Evolutionary conservation across 768 basidiomycete species (phyloP).

Genomic region (Xerocomus spinulosus): DNA sequence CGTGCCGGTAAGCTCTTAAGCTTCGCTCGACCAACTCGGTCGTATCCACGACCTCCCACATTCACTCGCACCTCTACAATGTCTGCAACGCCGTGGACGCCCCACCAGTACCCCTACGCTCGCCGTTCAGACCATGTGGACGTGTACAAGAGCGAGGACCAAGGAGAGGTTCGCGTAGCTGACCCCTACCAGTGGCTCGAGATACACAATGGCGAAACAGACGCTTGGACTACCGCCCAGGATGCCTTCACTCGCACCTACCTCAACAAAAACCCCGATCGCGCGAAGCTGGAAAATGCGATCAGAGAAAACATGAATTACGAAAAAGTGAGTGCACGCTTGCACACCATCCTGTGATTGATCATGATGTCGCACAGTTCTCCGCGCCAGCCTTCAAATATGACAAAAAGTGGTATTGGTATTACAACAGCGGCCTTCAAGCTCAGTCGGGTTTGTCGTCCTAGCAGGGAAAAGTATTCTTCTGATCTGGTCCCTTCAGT

Average conservation of each 20-base stretch:
- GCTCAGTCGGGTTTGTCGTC: conserved; percentile 46
- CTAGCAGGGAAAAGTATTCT: not conserved
- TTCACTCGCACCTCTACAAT: conserved; percentile 22
- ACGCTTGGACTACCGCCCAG: conserved; percentile 60
- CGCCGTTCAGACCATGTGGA: conserved; percentile 66
- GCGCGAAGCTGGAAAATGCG: conserved; percentile 51
- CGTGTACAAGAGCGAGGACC: conserved; percentile 58
- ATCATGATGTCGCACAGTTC: conserved; percentile 41
- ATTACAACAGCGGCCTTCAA: conserved; percentile 72
- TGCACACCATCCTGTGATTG: not conserved
- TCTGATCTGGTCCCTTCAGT: conserved; percentile 35
- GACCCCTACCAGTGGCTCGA: conserved; percentile 81
- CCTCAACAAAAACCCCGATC: conserved; percentile 60
- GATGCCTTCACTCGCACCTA: conserved; percentile 53
- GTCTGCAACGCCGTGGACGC: conserved; percentile 46
- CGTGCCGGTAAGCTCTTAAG: conserved; percentile 18
- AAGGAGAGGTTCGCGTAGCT: conserved; percentile 57
- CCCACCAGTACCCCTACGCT: conserved; percentile 58
- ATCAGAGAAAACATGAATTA: conserved; percentile 55
- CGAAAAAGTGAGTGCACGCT: conserved; percentile 34
- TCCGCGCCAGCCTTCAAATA: conserved; percentile 55
- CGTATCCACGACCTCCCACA: conserved; percentile 4
- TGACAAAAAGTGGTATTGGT: conserved; percentile 79
- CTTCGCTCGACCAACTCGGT: conserved; percentile 7
- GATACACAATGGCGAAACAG: conserved; percentile 55